Conservation (phyloP, 805 yeast genomes). For the Metschnikowia shivogae region DNA sequence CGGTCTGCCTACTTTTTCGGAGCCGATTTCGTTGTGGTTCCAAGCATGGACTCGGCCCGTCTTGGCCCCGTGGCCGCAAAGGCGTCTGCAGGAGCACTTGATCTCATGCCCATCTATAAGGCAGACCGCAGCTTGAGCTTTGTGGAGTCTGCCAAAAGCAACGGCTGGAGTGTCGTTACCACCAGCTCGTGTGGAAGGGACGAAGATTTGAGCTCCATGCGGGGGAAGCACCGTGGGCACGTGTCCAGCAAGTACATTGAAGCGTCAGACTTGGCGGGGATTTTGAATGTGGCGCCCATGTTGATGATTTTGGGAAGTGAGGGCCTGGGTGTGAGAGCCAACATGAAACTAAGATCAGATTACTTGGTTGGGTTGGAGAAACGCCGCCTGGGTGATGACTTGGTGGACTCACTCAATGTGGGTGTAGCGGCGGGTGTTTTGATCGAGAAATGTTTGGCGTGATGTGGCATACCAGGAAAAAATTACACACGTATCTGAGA, state of each 20-base stretch:
- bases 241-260: conserved; percentile 35
- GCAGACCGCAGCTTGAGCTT: conserved; percentile 58
- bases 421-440: conserved; percentile 83
- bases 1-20: conserved; percentile 81
- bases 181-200: conserved; percentile 42
- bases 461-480: neutral
- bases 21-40: conserved; percentile 70
- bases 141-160: conserved; percentile 48
- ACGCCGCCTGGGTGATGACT: conserved; percentile 25
- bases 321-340: conserved; percentile 75
- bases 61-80: conserved; percentile 76
- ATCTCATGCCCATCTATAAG: conserved; percentile 59
- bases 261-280: conserved; percentile 38
- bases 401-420: conserved; percentile 79
- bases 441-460: conserved; percentile 26
- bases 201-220: conserved; percentile 19
- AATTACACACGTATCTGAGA: too few relatives aligned
- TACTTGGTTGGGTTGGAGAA: conserved; percentile 40
- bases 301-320: conserved; percentile 81
- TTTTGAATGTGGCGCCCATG: conserved; percentile 52
- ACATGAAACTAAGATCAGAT: conserved; percentile 56
- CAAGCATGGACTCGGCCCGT: conserved; percentile 68
- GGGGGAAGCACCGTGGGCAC: conserved; percentile 26
- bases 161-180: conserved; percentile 72
- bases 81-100: conserved; percentile 82